Conservation (phyloP, 2,329 filamentous ascomycete genomes). For the Sphaerulina vaccinii region DNA sequence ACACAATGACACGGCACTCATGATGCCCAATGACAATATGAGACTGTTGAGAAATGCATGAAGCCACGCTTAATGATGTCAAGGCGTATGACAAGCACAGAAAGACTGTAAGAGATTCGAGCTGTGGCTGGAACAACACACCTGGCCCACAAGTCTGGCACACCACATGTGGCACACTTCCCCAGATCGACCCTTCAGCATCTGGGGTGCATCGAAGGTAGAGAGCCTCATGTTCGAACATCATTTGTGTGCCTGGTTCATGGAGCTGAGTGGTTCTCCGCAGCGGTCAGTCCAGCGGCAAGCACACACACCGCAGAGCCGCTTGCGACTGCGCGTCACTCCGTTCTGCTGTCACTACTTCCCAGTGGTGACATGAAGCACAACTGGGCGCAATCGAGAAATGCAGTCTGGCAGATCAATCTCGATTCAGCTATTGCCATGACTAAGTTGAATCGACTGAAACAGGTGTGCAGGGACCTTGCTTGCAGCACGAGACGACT, state of each 20-base stretch:
- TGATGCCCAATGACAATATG: neutral
- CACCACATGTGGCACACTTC: neutral
- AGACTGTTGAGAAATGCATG: neutral
- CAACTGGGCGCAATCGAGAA: neutral
- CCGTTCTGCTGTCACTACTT: neutral
- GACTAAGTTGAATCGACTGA: conserved; percentile 9
- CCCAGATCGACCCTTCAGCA: neutral
- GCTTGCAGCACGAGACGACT: conserved; percentile 1
- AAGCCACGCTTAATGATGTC: neutral
- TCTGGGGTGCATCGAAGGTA: neutral
- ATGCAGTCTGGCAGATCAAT: neutral
- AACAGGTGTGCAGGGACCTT: conserved; percentile 1
- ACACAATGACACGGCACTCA: neutral
- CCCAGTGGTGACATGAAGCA: neutral
- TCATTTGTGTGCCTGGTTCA: neutral
- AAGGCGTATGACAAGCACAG: neutral
- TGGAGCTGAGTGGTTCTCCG: neutral
- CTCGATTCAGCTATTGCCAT: conserved; percentile 5
- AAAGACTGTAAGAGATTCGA: neutral
- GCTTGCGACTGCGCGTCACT: neutral
- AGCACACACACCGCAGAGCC: neutral
- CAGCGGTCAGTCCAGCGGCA: neutral
- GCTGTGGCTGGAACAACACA: neutral
- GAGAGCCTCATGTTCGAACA: neutral
- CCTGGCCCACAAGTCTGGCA: neutral